phyloP scores from a whole-genome alignment of 1,139 yeast species.

The Taphrina pruni region DNA sequence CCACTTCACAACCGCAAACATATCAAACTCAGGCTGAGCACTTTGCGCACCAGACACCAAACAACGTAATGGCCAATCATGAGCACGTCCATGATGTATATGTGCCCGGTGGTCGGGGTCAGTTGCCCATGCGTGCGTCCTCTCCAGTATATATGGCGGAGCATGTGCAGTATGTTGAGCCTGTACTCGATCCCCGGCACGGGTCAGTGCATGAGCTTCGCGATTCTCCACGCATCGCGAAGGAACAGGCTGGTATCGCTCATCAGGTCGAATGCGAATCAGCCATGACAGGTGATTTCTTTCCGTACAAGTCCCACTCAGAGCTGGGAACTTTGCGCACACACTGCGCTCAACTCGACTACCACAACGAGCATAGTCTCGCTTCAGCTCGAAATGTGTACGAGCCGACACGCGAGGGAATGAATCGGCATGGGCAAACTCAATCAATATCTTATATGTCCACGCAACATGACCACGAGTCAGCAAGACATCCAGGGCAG shows the following conservation, averaged over 20 bases:
- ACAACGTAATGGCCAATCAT: background rate
- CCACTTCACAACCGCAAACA: background rate
- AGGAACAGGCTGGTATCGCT: background rate
- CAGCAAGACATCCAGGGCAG: background rate
- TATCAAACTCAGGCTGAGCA: constrained; percentile 1
- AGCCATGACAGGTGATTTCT: too few species aligned
- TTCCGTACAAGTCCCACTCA: background rate
- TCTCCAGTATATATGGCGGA: background rate
- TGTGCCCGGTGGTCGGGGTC: background rate
- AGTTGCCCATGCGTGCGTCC: background rate
- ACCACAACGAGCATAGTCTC: constrained; percentile 2
- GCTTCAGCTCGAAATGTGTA: background rate
- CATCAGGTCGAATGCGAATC: background rate
- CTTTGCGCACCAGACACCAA: background rate
- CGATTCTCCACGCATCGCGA: constrained; percentile 11
- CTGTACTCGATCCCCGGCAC: constrained; percentile 19
- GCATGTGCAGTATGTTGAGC: constrained; percentile 6
- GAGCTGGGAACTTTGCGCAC: background rate
- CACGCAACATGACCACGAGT: background rate
- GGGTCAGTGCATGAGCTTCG: constrained; percentile 19
- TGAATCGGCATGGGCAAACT: background rate
- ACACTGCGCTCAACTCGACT: constrained; percentile 6
- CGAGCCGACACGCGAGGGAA: background rate
- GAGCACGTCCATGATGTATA: background rate
- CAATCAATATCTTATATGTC: background rate